A percentile compares a stretch with the other conserved stretches of the same genome.
Evolutionary conservation across 352 stramenopile species (phyloP).

Genomic region (Elongisporangium undulatum): DNA sequence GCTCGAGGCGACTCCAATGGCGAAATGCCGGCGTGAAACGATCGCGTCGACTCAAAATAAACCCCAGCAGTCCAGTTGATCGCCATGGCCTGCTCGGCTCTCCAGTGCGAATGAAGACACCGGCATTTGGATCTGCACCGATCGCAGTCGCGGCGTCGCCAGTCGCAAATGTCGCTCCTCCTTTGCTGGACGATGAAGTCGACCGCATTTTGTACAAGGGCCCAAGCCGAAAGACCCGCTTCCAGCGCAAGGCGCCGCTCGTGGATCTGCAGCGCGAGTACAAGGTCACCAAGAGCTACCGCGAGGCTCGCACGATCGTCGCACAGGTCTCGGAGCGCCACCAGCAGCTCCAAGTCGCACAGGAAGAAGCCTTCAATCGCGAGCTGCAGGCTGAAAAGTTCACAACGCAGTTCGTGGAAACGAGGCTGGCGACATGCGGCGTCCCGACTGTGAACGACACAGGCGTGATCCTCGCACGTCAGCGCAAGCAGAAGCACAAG

Average conservation of each 20-base stretch:
- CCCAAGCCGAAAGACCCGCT: conserved; percentile 8
- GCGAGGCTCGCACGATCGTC: conserved; percentile 40
- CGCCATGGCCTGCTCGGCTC: not conserved
- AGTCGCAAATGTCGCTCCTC: not conserved
- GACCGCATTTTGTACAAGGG: conserved; percentile 53
- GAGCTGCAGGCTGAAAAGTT: conserved; percentile 31
- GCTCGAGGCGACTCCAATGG: not conserved
- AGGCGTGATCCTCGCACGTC: conserved; percentile 43
- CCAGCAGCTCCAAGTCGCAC: conserved; percentile 35
- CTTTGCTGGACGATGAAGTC: conserved; percentile 18
- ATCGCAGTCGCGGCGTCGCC: not conserved
- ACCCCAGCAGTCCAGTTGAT: not conserved
- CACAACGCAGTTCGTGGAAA: conserved; percentile 51
- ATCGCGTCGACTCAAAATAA: conserved; percentile 1
- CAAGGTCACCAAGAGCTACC: conserved; percentile 35
- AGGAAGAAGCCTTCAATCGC: conserved; percentile 51
- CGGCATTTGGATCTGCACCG: not conserved
- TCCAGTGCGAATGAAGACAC: not conserved
- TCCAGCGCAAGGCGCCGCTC: conserved; percentile 55
- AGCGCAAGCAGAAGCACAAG: conserved; percentile 24
- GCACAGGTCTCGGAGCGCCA: conserved; percentile 41
- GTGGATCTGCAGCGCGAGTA: conserved; percentile 55
- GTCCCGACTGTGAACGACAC: conserved; percentile 65
- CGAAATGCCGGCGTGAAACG: not conserved
- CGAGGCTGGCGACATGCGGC: conserved; percentile 51